These are phyloP conservation scores for Quambalaria eucalypti DNA, from an alignment of 1,284 basidiomycete genomes.

Conservation along the genomic window DNA sequence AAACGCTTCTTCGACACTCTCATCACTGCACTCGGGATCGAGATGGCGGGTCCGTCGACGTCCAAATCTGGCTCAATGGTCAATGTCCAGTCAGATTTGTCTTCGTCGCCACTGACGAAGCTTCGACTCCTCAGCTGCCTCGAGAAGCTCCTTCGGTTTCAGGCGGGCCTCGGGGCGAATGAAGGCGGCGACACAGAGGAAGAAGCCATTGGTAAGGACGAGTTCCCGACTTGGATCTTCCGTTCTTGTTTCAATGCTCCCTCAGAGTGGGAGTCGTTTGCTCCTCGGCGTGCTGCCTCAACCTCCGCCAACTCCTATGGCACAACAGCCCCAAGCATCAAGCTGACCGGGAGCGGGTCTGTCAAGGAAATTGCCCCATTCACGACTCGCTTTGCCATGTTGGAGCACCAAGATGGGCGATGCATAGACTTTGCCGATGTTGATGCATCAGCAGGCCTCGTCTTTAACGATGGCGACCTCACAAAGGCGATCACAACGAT, in stretches of 20 bases:
- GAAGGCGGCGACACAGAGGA: not conserved
- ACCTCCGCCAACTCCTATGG: not conserved
- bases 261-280: not conserved
- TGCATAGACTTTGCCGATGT: not conserved
- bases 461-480: not conserved
- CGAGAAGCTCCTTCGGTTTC: not conserved
- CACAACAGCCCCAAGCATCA: not conserved
- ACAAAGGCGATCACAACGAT: not conserved
- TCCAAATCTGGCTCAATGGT: not conserved
- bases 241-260: not conserved
- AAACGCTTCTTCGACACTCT: not conserved
- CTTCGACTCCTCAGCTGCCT: not conserved
- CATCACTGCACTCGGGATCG: not conserved
- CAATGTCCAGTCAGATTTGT: not conserved
- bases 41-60: not conserved
- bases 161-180: not conserved
- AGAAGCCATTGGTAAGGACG: not conserved
- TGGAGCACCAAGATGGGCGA: not conserved
- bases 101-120: not conserved
- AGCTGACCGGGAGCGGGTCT: not conserved
- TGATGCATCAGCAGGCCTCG: not conserved
- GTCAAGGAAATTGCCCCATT: not conserved
- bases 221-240: not conserved
- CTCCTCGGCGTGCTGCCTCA: too few species aligned
- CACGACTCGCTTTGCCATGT: not conserved